Evolutionary conservation across 2,329 filamentous ascomycete genomes (phyloP).

Genomic region (Chaetomium olivaceum): DNA sequence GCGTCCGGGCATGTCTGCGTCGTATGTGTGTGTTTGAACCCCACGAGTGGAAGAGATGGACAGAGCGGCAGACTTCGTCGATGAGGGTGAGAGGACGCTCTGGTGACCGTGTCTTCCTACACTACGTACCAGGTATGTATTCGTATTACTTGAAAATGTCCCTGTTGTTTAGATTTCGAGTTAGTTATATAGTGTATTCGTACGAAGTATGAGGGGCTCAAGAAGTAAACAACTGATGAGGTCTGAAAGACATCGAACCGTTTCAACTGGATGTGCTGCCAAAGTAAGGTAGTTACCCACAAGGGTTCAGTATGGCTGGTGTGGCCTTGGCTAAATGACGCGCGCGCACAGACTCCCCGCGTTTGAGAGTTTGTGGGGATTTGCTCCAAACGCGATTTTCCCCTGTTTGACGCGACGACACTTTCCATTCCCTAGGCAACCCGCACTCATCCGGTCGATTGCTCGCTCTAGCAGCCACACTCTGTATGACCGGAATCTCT

Average conservation of each 20-base stretch:
- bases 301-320: conserved; percentile 5
- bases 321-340: neutral
- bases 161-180: too few relatives aligned
- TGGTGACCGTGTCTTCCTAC: neutral
- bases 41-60: conserved; percentile 3
- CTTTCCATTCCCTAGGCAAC: conserved; percentile 1
- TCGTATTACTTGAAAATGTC: too few relatives aligned
- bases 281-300: too few relatives aligned
- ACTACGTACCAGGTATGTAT: too few relatives aligned
- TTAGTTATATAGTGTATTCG: too few relatives aligned
- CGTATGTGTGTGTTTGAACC: conserved; percentile 2
- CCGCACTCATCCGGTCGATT: conserved; percentile 8
- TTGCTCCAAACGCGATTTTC: conserved; percentile 16
- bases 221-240: too few relatives aligned
- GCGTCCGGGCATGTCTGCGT: neutral
- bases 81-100: neutral
- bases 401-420: conserved; percentile 12
- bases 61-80: neutral
- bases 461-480: conserved; percentile 16
- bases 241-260: too few relatives aligned
- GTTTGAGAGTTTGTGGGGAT: neutral
- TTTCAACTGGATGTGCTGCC: too few relatives aligned
- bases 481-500: conserved; percentile 33
- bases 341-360: conserved; percentile 15
- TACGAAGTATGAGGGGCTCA: too few relatives aligned